Percentiles rank a stretch among this genome's conserved stretches.
Conservation (phyloP, 2,329 filamentous ascomycete genomes). For the Cordyceps fumosorosea region DNA sequence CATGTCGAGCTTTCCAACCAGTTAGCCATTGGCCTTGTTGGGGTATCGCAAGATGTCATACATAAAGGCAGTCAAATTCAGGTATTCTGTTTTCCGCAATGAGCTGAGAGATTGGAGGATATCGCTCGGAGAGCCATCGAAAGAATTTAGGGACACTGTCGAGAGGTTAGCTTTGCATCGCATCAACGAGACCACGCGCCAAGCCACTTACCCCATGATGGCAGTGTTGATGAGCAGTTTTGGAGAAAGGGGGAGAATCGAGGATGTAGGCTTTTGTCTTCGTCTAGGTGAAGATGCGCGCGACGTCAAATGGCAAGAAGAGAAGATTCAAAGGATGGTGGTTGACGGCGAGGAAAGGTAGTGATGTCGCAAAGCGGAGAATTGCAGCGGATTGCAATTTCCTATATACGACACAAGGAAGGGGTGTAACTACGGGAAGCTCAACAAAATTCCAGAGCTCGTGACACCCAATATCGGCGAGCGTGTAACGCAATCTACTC, state of each 20-base stretch:
- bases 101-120: constrained; percentile 95
- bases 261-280: neutral
- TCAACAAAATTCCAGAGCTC: neutral
- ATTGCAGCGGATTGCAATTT: neutral
- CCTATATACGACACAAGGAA: neutral
- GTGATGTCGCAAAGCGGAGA: neutral
- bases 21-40: constrained; percentile 27
- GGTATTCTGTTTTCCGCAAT: constrained; percentile 98
- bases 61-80: constrained; percentile 96
- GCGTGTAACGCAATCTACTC: constrained; percentile 1
- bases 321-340: neutral
- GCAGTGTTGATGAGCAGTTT: neutral
- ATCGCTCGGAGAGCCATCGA: constrained; percentile 98
- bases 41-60: constrained; percentile 31
- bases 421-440: neutral
- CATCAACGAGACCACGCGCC: neutral
- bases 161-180: neutral
- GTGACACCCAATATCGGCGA: neutral
- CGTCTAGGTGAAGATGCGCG: neutral
- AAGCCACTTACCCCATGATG: constrained; percentile 10
- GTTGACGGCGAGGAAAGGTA: neutral
- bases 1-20: constrained; percentile 67
- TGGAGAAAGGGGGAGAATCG: neutral
- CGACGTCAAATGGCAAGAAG: neutral
- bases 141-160: constrained; percentile 79